A percentile compares a stretch with the other conserved stretches of the same genome.
These are phyloP conservation scores for Exsudoporus floridanus DNA, from an alignment of 1,284 basidiomycete species.

Conservation along the genomic window DNA sequence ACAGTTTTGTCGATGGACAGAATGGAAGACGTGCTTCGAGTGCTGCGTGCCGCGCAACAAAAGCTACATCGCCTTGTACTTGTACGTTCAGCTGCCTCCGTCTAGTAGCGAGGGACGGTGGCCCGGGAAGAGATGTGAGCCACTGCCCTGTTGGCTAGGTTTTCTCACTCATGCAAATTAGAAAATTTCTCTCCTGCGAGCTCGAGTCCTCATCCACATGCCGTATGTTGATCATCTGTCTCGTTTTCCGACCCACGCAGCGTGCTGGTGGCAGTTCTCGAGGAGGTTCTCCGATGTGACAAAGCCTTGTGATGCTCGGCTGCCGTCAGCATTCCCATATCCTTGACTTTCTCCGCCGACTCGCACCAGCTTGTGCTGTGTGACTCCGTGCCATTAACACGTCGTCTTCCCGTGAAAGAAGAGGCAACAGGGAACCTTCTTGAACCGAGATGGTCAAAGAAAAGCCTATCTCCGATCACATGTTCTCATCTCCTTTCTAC, in stretches of 20 bases:
- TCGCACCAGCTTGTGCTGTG: slow-evolving; percentile 13
- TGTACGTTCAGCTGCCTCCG: background rate
- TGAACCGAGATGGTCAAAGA: slow-evolving; percentile 19
- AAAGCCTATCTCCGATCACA: slow-evolving; percentile 39
- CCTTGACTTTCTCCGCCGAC: slow-evolving; percentile 1
- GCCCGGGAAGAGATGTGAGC: background rate
- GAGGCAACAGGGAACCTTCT: slow-evolving; percentile 1
- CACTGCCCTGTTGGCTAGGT: background rate
- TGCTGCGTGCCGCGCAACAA: slow-evolving; percentile 8
- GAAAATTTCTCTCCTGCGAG: too few relatives aligned
- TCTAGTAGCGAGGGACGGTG: background rate
- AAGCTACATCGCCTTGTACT: slow-evolving; percentile 13
- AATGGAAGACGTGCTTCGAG: slow-evolving; percentile 22
- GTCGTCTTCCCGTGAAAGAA: slow-evolving; percentile 12
- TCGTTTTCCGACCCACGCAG: background rate
- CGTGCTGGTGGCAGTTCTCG: background rate
- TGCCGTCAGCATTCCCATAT: background rate
- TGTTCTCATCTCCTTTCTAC: slow-evolving; percentile 44
- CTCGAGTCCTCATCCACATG: background rate
- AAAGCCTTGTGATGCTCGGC: background rate
- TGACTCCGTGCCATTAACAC: background rate
- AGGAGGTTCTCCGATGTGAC: background rate
- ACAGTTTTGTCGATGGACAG: background rate
- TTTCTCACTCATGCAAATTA: background rate
- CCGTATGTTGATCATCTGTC: background rate